These are phyloP conservation scores for Fraxinus sp. DNA, from an alignment of 305 asterid species.

Conservation along the genomic window DNA sequence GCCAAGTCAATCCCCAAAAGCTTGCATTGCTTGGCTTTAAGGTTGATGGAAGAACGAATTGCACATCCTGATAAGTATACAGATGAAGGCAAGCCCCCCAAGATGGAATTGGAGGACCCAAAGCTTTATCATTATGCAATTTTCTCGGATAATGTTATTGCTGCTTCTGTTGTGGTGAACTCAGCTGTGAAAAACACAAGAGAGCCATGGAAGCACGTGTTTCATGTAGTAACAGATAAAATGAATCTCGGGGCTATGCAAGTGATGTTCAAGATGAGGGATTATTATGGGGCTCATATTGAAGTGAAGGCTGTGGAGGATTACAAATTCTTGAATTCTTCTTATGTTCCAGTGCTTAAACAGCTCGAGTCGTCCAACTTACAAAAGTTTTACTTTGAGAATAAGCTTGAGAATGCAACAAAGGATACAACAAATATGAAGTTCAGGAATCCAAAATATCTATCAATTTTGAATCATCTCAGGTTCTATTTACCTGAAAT, in stretches of 20 bases:
- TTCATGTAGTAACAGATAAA: slow-evolving; percentile 41
- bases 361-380: slow-evolving; percentile 38
- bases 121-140: slow-evolving; percentile 39
- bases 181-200: slow-evolving; percentile 36
- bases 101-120: slow-evolving; percentile 33
- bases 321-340: slow-evolving; percentile 38
- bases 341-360: slow-evolving; percentile 39
- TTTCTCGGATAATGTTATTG: slow-evolving; percentile 40
- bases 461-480: slow-evolving; percentile 58
- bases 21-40: slow-evolving; percentile 38
- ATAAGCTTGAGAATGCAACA: slow-evolving; percentile 42
- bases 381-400: slow-evolving; percentile 35
- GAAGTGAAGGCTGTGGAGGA: slow-evolving; percentile 42
- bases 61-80: slow-evolving; percentile 34
- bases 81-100: slow-evolving; percentile 33
- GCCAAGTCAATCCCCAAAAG: slow-evolving; percentile 41
- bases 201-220: slow-evolving; percentile 36
- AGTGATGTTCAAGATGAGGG: slow-evolving; percentile 39
- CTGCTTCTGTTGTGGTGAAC: slow-evolving; percentile 43
- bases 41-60: slow-evolving; percentile 41
- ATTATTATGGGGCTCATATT: slow-evolving; percentile 35
- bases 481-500: slow-evolving; percentile 78
- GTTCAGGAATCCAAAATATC: slow-evolving; percentile 36
- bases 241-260: slow-evolving; percentile 46
- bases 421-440: slow-evolving; percentile 41